Evolutionary conservation across 2,329 filamentous ascomycete species (phyloP), one percentile per base, ranked within the genome.

Genomic region (Aspergillus thermomutatus): DNA sequence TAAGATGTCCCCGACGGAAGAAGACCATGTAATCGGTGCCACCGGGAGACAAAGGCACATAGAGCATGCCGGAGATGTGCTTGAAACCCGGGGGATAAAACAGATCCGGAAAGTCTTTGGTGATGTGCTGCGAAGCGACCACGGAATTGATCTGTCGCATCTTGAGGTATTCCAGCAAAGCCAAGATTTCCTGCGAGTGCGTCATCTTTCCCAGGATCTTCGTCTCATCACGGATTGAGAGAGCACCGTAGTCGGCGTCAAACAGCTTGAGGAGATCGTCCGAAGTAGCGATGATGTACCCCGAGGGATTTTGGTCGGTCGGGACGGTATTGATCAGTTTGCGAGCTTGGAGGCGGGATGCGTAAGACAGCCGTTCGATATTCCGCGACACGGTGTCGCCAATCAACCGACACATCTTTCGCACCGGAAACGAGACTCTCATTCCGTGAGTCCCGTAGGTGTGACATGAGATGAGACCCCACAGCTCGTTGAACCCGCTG

Each of bases 1-100:
- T 73, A 91, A 87, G 67, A 83, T 88, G 27, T 85, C 70, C 90
- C 63, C 82, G 87, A n/a, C 92, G 84, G 75, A 96, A 95, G 69
- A 96, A 95, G 0, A 92, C 89, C 46, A 96, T 96, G 65, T 96
- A 96, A 65, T 96, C 92, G 28, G 79, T 80, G 0, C 92, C 92
- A 1, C 85, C 84, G 0, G 84, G 80, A 17, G 89, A 92, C 1
- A 96, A 76, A 0, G 92, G 92, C 0, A 96, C 91, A 53, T 95
- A 87, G 0, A 96, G 77, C 49, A 96, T 73, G 0, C 92, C 92
- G 0, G 91, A 89, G 56, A 96, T 84, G 21, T 87, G 77, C 57
- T 86, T 82, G 66, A 96, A 94, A 0, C 92, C 91, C 0, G 91
- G 91, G 0, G 84, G 78, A 64, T 96, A 96, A 23, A 82, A 81